Evolutionary conservation across 2,329 filamentous ascomycete genomes (phyloP).

Genomic region (Aphanocladium album): DNA sequence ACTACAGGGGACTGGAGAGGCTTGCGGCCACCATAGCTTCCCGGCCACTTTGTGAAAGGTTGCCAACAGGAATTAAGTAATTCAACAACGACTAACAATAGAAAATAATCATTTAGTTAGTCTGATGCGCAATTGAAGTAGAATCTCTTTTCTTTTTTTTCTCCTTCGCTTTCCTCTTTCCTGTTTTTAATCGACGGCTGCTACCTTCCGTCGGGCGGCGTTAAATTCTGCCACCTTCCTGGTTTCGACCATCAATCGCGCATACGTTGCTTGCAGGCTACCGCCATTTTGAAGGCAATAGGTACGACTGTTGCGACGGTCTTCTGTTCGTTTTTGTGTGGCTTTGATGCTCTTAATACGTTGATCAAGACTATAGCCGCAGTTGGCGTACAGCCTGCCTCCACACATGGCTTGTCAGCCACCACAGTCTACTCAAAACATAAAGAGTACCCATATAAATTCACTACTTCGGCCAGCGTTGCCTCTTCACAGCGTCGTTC

Average conservation of each 20-base stretch:
- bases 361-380: not conserved
- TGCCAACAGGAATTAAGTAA: not conserved
- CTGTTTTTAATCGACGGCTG: not conserved
- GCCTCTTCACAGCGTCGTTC: slow-evolving; percentile 26
- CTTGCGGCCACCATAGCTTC: not conserved
- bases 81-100: not conserved
- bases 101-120: not conserved
- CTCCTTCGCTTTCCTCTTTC: not conserved
- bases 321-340: not conserved
- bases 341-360: not conserved
- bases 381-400: not conserved
- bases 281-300: not conserved
- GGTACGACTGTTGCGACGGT: not conserved
- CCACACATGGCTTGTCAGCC: not conserved
- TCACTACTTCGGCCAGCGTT: slow-evolving; percentile 25
- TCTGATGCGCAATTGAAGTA: not conserved
- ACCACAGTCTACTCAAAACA: no score
- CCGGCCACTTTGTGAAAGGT: not conserved
- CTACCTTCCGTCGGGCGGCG: not conserved
- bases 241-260: not conserved
- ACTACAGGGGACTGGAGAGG: not conserved
- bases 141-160: not conserved
- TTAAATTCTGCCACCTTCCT: not conserved
- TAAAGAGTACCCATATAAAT: slow-evolving; percentile 27
- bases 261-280: not conserved